Conservation (phyloP, 2,329 filamentous ascomycete genomes). For the Zymoseptoria passerinii region DNA sequence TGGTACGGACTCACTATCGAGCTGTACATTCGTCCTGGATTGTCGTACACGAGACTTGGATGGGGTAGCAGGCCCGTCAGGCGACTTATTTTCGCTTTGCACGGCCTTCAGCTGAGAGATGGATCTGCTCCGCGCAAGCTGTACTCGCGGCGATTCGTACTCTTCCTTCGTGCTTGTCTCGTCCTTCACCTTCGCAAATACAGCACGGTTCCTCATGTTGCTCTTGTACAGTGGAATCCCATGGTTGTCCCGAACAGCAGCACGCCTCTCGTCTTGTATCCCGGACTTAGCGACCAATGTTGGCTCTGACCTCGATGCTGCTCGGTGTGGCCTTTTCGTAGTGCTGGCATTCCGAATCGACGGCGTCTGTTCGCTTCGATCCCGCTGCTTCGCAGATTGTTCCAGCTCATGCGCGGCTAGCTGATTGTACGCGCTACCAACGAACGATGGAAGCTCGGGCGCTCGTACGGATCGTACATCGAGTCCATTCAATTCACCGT, state of each 20-base stretch:
- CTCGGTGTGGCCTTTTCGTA: background rate
- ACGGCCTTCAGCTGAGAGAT: background rate
- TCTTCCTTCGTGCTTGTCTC: background rate
- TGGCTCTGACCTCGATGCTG: background rate
- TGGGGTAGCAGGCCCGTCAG: background rate
- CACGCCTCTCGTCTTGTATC: background rate
- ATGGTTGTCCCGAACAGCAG: background rate
- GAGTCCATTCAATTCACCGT: background rate
- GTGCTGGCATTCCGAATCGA: background rate
- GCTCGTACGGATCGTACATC: background rate
- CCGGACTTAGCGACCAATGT: background rate
- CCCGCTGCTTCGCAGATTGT: background rate
- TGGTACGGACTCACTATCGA: background rate
- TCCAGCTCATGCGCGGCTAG: background rate
- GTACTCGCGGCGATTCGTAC: background rate
- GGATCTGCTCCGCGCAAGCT: background rate
- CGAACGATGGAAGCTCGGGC: background rate
- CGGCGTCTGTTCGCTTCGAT: background rate
- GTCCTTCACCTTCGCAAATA: background rate
- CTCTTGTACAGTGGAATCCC: background rate
- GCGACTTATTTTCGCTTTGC: background rate
- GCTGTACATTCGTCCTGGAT: background rate
- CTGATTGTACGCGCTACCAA: background rate
- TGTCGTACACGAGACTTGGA: background rate
- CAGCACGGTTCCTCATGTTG: background rate